Evolutionary conservation across 2,329 filamentous ascomycete species (phyloP).

Genomic region (Alternaria angustiovoidea): DNA sequence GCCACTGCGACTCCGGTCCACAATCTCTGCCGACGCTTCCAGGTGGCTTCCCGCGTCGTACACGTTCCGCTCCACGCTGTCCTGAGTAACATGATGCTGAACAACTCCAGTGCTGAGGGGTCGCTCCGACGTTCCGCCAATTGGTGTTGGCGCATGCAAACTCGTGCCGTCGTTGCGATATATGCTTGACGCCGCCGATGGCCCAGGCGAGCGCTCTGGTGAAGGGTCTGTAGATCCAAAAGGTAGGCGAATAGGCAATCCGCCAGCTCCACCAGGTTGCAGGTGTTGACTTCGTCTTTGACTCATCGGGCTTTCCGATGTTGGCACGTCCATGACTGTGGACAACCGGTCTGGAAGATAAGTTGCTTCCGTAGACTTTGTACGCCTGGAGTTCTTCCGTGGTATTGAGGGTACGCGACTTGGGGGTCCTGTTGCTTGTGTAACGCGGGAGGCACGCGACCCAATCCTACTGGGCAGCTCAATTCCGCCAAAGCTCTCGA

Average conservation of each 20-base stretch:
- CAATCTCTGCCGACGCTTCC: slow-evolving; percentile 48
- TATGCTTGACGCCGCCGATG: slow-evolving; percentile 47
- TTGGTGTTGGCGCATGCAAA: slow-evolving; percentile 27
- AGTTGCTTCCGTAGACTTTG: slow-evolving; percentile 39
- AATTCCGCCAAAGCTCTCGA: slow-evolving; percentile 67
- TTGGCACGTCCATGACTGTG: slow-evolving; percentile 34
- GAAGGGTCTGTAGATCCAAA: slow-evolving; percentile 49
- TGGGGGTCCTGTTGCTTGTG: slow-evolving; percentile 27
- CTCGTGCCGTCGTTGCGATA: slow-evolving; percentile 34
- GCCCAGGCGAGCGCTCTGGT: slow-evolving; percentile 45
- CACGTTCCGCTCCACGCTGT: slow-evolving; percentile 47
- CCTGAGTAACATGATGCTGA: slow-evolving; percentile 49
- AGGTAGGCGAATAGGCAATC: slow-evolving; percentile 43
- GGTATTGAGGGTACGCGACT: slow-evolving; percentile 62
- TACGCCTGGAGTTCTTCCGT: slow-evolving; percentile 71
- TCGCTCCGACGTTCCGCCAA: slow-evolving; percentile 32
- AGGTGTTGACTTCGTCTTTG: slow-evolving; percentile 32
- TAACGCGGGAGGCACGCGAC: slow-evolving; percentile 62
- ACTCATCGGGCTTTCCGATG: slow-evolving; percentile 22
- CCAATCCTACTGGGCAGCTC: slow-evolving; percentile 70
- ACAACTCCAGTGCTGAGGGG: slow-evolving; percentile 51
- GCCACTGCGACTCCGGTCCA: slow-evolving; percentile 46
- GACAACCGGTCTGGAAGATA: slow-evolving; percentile 40
- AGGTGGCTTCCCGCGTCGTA: slow-evolving; percentile 43
- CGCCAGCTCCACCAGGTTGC: slow-evolving; percentile 36